Percentiles rank a stretch among this genome's conserved stretches.
phyloP scores from a whole-genome alignment of 768 basidiomycete genomes.

The Mycena rosella region DNA sequence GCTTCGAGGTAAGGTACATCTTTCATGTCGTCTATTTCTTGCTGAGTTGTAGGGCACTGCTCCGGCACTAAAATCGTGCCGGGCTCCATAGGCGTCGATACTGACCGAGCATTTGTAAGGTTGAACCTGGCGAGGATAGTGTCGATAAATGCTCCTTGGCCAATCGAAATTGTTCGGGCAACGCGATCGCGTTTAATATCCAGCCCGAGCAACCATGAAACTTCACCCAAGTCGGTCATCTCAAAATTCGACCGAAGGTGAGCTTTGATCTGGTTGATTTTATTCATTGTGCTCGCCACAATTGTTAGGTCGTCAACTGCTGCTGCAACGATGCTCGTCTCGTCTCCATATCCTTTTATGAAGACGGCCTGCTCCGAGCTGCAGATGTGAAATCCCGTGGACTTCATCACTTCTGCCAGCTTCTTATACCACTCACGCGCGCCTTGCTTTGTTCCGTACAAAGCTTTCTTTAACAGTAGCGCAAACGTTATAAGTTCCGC shows the following conservation, averaged over 20 bases:
- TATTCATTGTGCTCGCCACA: not conserved
- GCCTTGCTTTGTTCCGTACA: too few relatives aligned
- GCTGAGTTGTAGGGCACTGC: not conserved
- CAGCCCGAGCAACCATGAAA: constrained; percentile 37
- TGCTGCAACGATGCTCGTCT: not conserved
- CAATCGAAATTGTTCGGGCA: constrained; percentile 34
- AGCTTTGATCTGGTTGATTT: not conserved
- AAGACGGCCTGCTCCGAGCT: constrained; percentile 13
- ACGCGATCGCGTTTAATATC: constrained; percentile 35
- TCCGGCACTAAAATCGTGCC: constrained; percentile 26
- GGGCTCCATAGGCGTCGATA: constrained; percentile 44
- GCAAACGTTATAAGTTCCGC: too few relatives aligned
- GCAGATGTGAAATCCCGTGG: constrained; percentile 10
- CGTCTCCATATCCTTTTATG: not conserved
- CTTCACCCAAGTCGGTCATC: constrained; percentile 44
- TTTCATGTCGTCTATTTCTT: not conserved
- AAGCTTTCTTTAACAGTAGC: too few relatives aligned
- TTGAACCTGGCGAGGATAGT: constrained; percentile 43
- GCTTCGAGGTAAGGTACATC: not conserved
- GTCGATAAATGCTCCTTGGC: constrained; percentile 43
- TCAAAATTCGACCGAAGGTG: constrained; percentile 33
- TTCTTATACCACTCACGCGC: too few relatives aligned
- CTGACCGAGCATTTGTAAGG: constrained; percentile 43
- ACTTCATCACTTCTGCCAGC: constrained; percentile 1
- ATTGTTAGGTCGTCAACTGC: constrained; percentile 3